These are phyloP conservation scores for Plantago coronopus DNA, from an alignment of 305 asterid genomes.

Conservation along the genomic window DNA sequence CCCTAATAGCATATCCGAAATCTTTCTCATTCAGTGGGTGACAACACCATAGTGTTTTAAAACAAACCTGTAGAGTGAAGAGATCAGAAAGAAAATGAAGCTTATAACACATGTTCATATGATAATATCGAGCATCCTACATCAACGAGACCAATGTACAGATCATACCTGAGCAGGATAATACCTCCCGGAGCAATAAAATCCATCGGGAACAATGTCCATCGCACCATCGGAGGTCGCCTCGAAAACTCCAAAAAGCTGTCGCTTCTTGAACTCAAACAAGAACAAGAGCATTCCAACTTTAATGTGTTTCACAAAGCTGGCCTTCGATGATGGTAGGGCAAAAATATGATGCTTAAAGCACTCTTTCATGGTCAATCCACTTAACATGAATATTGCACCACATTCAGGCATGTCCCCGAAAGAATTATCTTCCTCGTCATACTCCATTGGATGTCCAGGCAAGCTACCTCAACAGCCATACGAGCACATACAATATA, in stretches of 20 bases:
- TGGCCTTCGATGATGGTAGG: slow-evolving; percentile 49
- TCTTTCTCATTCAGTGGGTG: slow-evolving; percentile 66
- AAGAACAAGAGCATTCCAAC: slow-evolving; percentile 76
- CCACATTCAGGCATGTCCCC: slow-evolving; percentile 71
- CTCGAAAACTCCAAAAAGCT: slow-evolving; percentile 73
- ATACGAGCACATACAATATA: not conserved
- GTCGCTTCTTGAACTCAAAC: slow-evolving; percentile 63
- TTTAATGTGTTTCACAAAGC: slow-evolving; percentile 59
- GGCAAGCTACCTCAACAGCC: slow-evolving; percentile 27
- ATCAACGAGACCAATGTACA: slow-evolving; percentile 4
- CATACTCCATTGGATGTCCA: slow-evolving; percentile 49
- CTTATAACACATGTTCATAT: no score
- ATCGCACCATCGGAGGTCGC: slow-evolving; percentile 70
- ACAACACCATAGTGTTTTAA: slow-evolving; percentile 63
- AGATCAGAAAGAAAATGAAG: slow-evolving; percentile 16
- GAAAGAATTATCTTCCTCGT: slow-evolving; percentile 33
- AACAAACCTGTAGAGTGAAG: slow-evolving; percentile 51
- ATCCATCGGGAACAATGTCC: slow-evolving; percentile 53
- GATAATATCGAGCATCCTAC: not conserved
- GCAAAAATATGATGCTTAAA: slow-evolving; percentile 50
- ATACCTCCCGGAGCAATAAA: slow-evolving; percentile 43
- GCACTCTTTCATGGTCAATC: slow-evolving; percentile 53
- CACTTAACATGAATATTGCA: slow-evolving; percentile 74
- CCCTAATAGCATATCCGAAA: slow-evolving; percentile 57
- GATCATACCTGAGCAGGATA: slow-evolving; percentile 70